Percentiles rank a stretch among this genome's conserved stretches.
phyloP scores from a whole-genome alignment of 2,329 filamentous ascomycete species.

The Sarocladium brachiariae region DNA sequence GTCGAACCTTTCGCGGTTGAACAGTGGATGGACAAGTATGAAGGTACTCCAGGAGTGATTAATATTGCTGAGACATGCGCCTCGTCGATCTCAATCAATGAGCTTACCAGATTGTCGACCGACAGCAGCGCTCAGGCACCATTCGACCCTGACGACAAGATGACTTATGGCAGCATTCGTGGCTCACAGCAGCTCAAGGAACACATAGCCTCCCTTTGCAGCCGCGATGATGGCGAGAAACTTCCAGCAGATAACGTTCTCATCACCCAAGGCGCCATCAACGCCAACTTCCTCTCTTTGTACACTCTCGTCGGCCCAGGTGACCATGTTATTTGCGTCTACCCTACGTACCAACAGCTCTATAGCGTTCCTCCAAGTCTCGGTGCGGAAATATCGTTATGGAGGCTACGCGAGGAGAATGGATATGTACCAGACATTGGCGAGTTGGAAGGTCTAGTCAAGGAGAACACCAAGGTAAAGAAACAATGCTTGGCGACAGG shows the following conservation, averaged over 20 bases:
- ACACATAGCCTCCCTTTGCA: conserved; percentile 60
- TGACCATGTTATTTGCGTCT: conserved; percentile 81
- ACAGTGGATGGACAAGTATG: conserved; percentile 59
- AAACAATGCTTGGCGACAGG: not conserved
- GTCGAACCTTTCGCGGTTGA: conserved; percentile 64
- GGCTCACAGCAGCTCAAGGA: conserved; percentile 58
- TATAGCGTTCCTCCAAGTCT: conserved; percentile 68
- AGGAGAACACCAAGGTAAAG: conserved; percentile 61
- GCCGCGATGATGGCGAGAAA: conserved; percentile 42
- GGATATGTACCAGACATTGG: conserved; percentile 61
- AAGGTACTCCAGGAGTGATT: conserved; percentile 47
- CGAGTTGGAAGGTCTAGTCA: conserved; percentile 59
- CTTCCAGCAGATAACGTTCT: conserved; percentile 55
- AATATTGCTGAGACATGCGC: conserved; percentile 79
- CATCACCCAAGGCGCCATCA: conserved; percentile 73
- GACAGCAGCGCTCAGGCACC: conserved; percentile 37
- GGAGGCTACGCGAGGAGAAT: conserved; percentile 60
- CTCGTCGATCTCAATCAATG: conserved; percentile 64
- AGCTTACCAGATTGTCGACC: conserved; percentile 54
- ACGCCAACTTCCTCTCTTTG: conserved; percentile 75
- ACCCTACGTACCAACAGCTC: conserved; percentile 81
- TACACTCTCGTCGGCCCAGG: conserved; percentile 65
- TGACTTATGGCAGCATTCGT: conserved; percentile 68
- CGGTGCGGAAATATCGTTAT: conserved; percentile 70
- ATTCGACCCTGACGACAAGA: conserved; percentile 43